Conservation (phyloP, 768 basidiomycete genomes). For the Leccinum disarticulatum region DNA sequence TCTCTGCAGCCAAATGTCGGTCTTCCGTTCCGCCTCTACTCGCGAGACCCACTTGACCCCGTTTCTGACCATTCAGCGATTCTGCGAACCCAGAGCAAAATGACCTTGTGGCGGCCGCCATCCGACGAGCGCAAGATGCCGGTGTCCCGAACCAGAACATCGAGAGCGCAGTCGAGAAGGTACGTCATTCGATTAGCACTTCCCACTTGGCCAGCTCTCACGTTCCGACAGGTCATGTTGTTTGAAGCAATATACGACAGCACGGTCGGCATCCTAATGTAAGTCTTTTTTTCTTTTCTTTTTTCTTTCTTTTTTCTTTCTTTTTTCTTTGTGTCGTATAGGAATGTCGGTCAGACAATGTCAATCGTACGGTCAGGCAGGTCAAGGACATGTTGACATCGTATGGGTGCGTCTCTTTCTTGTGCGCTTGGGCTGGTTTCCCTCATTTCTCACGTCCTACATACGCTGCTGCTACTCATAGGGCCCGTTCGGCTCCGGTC, state of each 20-base stretch:
- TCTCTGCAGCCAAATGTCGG: constrained; percentile 60
- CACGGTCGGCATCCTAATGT: constrained; percentile 66
- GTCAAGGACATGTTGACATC: constrained; percentile 51
- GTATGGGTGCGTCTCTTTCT: constrained; percentile 39
- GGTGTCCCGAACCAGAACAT: constrained; percentile 73
- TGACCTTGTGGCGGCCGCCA: constrained; percentile 46
- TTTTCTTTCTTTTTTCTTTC: not conserved
- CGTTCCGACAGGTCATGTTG: constrained; percentile 39
- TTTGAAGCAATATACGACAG: constrained; percentile 64
- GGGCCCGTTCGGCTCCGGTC: constrained; percentile 62
- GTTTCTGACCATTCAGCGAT: constrained; percentile 38
- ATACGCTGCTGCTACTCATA: constrained; percentile 19
- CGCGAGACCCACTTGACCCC: not conserved
- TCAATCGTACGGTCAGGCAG: constrained; percentile 58
- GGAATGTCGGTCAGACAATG: constrained; percentile 66
- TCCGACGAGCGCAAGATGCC: constrained; percentile 55
- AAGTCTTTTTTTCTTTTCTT: constrained; percentile 25
- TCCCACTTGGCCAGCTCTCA: not conserved
- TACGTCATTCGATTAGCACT: constrained; percentile 14
- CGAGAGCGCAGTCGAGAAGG: constrained; percentile 59
- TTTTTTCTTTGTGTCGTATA: constrained; percentile 19
- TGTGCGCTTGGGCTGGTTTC: too few species aligned
- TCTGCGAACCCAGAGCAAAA: constrained; percentile 57
- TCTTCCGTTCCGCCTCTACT: not conserved
- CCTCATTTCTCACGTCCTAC: too few species aligned